These are phyloP conservation scores for Hydrangea macrophylla DNA, from an alignment of 148 eudicot genomes.

Conservation along the genomic window DNA sequence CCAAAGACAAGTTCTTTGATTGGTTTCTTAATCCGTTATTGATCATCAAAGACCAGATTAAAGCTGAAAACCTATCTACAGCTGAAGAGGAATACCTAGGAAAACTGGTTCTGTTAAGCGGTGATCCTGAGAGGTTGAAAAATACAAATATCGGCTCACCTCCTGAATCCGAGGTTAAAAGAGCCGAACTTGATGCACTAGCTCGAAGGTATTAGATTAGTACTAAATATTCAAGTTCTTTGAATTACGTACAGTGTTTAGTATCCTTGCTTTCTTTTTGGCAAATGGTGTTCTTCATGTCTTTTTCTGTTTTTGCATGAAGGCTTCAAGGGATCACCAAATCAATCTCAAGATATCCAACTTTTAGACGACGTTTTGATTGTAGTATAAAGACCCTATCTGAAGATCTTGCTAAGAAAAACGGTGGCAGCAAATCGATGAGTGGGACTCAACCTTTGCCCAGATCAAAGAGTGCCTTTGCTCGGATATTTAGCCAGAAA, in stretches of 20 bases:
- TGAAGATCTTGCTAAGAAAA: slow-evolving; percentile 55
- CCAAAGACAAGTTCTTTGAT: slow-evolving; percentile 71
- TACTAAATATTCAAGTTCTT: background rate
- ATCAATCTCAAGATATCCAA: slow-evolving; percentile 86
- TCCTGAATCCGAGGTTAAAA: slow-evolving; percentile 62
- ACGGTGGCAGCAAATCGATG: slow-evolving; percentile 24
- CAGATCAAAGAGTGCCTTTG: slow-evolving; percentile 40
- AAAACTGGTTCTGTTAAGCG: slow-evolving; percentile 54
- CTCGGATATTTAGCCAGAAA: slow-evolving; percentile 51
- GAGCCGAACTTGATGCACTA: slow-evolving; percentile 84
- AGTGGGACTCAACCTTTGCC: slow-evolving; percentile 24
- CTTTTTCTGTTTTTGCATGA: background rate
- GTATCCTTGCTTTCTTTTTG: background rate
- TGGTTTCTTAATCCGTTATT: slow-evolving; percentile 87
- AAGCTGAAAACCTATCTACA: slow-evolving; percentile 70
- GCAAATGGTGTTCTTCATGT: background rate
- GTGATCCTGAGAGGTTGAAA: slow-evolving; percentile 49
- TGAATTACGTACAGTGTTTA: background rate
- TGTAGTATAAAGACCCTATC: slow-evolving; percentile 43
- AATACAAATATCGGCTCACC: slow-evolving; percentile 31
- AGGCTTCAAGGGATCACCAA: slow-evolving; percentile 87
- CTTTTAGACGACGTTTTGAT: slow-evolving; percentile 80
- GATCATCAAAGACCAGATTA: slow-evolving; percentile 85
- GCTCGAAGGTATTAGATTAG: slow-evolving; percentile 69
- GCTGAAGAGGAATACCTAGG: slow-evolving; percentile 69